A percentile compares a stretch with the other conserved stretches of the same genome.
Evolutionary conservation across 1,284 basidiomycete species (phyloP).

Genomic region (Malassezia brasiliensis): DNA sequence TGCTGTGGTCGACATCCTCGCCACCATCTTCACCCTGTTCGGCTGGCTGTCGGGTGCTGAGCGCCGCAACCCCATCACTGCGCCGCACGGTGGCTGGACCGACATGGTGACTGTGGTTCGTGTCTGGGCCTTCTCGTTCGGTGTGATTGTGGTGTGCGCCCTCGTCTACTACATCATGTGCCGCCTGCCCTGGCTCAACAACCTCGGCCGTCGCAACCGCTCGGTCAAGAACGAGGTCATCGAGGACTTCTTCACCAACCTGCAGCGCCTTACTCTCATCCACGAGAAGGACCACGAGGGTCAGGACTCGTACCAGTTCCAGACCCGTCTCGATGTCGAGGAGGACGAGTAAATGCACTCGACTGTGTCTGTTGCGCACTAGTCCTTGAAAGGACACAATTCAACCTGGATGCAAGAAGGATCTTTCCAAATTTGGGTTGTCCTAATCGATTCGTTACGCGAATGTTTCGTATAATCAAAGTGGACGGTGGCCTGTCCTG

Average conservation of each 20-base stretch:
- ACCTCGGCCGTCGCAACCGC: constrained; percentile 51
- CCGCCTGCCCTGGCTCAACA: constrained; percentile 52
- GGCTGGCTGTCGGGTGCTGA: constrained; percentile 54
- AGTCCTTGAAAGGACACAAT: background rate
- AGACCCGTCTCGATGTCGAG: constrained; percentile 44
- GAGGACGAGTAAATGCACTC: constrained; percentile 20
- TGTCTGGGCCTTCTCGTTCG: constrained; percentile 54
- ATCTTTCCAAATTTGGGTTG: too few relatives aligned
- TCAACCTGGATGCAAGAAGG: too few relatives aligned
- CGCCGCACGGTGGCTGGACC: constrained; percentile 49
- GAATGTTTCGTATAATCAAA: constrained; percentile 3
- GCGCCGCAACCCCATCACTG: constrained; percentile 48
- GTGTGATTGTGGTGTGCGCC: constrained; percentile 52
- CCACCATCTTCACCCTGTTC: constrained; percentile 53
- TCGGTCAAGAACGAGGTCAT: constrained; percentile 52
- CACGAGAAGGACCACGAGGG: constrained; percentile 50
- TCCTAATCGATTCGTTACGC: constrained; percentile 4
- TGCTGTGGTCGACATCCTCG: constrained; percentile 53
- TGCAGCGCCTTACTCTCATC: constrained; percentile 53
- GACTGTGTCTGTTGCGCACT: background rate
- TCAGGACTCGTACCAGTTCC: constrained; percentile 44
- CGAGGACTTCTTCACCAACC: constrained; percentile 54
- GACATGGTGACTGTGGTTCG: constrained; percentile 55
- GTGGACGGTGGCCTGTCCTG: background rate
- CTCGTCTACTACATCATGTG: constrained; percentile 51